Base-by-base conservation (phyloP, 345 rosid species). In the Hibiscus tridactylites region DNA sequence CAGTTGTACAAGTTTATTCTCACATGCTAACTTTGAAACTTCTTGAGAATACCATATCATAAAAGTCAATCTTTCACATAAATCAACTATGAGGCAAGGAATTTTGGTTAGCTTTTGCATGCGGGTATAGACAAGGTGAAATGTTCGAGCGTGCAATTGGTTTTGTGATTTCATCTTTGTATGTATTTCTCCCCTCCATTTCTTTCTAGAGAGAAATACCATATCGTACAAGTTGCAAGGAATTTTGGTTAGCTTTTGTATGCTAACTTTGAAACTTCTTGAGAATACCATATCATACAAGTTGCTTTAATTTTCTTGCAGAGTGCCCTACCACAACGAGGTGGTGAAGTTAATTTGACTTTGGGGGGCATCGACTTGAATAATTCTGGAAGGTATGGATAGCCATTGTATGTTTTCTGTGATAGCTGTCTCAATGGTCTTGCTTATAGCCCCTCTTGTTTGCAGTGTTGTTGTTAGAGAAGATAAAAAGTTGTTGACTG, bases 351-450 rank as follows among this genome's bases (percentile, higher is more conserved):
- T 66, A 95, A 89, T 81, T 77, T 95, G 77, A 90, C 97, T 50
- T 81, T 95, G 76, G 99, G 99, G 74, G 99, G 99, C 61, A 95
- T 95, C 68, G 97, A 95, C 82, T 83, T 95, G 81, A 95, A 95
- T 74, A 95, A 90, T 82, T 92, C 99, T 29, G 97, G 99, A 78
- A 95, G 99, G 99, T 92, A 80, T 59, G 71, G 26, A 39, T 75
- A 69, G 61, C 76, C 26, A 58, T 39, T 56, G 39, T 62, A 21
- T 78, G 42, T 62, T 62, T 65, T 58, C 28, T 71, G 16, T 53
- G 26, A 29, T 61, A 70, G 68, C 68, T 72, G 65, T 75, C 60
- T 29, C 6, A 75, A 58, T 42, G 37, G 56, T 68, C 50, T 77
- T 76, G 75, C 76, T 75, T 60, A 76, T 62, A 42, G 47, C 75